Base-by-base conservation (phyloP, 192 early-diverging fungal species). In the Radiomyces spectabilis region DNA sequence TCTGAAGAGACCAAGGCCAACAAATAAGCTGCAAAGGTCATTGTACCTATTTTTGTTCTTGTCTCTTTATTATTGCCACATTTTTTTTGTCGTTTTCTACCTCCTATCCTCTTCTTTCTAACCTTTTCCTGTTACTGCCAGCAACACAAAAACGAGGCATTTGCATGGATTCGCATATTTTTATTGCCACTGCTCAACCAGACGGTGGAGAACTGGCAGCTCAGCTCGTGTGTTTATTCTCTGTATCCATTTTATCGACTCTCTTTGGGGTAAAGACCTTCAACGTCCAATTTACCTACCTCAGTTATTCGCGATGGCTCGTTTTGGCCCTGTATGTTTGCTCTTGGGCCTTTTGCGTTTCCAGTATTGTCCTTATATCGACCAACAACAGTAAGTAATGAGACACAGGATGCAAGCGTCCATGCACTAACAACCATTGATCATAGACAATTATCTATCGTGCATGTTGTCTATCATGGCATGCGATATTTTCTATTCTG, bases 401-500 rank as follows among this genome's bases (percentile, higher is more conserved):
- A 2, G 4, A 27, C 41, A 30, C 26, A 24, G 2, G 25, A 40
- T 59, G 21, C 22, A 3, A 8, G 22, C 8, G 5, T 15, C 22
- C 9, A 29, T 51, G 15, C 24, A 3, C 16, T 30, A 5, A 47
- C 33, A 34, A 41, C 19, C 15, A 13, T 43, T 13, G 2, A 3
- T 18, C 19, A 0, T n/a, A 66, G 64, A 48, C 5, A 66, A 66
- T 24, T 55, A 55, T 32, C 38, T 59, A 15, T 69, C 72, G 4
- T 74, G 72, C 42, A 29, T 61, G 31, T n/a, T 74, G 5, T 69
- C 71, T 0, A 61, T 68, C 26, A 51, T 71, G 31, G 27, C 58
- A 19, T 77, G 75, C n/a, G 72, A 71, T 48, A 26, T 69, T 15
- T 70, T 77, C 49, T 77, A 77, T 47, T 60, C 68, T 0, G 38